Conservation (phyloP, 805 yeast species). For the Candida orba region DNA sequence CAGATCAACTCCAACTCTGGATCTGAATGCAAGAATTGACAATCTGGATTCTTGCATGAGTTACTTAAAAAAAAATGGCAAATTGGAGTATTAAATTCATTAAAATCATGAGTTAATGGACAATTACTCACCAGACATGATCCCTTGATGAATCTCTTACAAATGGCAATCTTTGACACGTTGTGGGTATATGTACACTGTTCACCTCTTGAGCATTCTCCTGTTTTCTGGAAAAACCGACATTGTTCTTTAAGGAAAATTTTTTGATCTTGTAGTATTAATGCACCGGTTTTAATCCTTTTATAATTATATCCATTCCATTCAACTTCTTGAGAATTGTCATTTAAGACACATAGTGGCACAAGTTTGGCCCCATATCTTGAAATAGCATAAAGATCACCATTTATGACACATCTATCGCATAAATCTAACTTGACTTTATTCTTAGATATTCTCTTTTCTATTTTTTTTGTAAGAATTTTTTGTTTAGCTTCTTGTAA, state of each 20-base stretch:
- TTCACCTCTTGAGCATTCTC: slow-evolving; percentile 41
- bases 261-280: slow-evolving; percentile 16
- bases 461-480: slow-evolving; percentile 14
- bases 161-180: slow-evolving; percentile 42
- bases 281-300: slow-evolving; percentile 24
- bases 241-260: slow-evolving; percentile 22
- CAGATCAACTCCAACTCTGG: slow-evolving; percentile 44
- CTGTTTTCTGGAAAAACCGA: slow-evolving; percentile 22
- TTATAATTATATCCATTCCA: slow-evolving; percentile 30
- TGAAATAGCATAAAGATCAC: slow-evolving; percentile 36
- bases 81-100: slow-evolving; percentile 52
- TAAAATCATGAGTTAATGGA: slow-evolving; percentile 46
- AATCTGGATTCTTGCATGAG: slow-evolving; percentile 39
- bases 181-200: slow-evolving; percentile 51
- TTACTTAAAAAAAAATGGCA: slow-evolving; percentile 47
- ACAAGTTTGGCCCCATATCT: slow-evolving; percentile 34
- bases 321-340: slow-evolving; percentile 12
- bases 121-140: slow-evolving; percentile 44
- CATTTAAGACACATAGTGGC: slow-evolving; percentile 25
- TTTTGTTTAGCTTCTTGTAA: slow-evolving; percentile 14
- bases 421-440: slow-evolving; percentile 33
- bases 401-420: slow-evolving; percentile 38
- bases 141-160: slow-evolving; percentile 41
- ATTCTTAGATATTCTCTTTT: slow-evolving; percentile 23
- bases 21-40: slow-evolving; percentile 44